A percentile compares a stretch with the other conserved stretches of the same genome.
phyloP scores from a whole-genome alignment of 2,329 filamentous ascomycete species.

The Escovopsis sp. region DNA sequence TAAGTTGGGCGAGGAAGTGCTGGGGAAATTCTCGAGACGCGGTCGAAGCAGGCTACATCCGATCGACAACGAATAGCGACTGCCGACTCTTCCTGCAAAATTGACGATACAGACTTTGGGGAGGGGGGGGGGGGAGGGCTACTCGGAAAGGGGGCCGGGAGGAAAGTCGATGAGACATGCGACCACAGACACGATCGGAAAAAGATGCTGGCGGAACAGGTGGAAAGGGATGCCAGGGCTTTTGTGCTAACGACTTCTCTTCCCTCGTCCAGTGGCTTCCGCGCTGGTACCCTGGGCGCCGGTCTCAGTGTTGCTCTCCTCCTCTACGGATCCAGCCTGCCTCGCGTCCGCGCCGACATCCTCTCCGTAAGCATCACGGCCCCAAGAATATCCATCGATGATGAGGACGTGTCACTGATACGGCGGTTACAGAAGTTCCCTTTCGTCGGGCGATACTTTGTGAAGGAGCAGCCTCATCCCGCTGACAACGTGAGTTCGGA shows the following conservation, averaged over 20 bases:
- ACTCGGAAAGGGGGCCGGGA: no score
- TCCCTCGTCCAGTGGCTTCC: conserved; percentile 28
- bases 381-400: background rate
- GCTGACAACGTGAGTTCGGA: conserved; percentile 44
- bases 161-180: background rate
- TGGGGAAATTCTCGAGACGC: no score
- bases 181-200: background rate
- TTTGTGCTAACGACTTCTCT: conserved; percentile 2
- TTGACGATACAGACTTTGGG: no score
- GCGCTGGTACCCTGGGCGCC: conserved; percentile 39
- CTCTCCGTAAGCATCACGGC: conserved; percentile 31
- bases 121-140: no score
- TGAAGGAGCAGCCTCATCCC: conserved; percentile 39
- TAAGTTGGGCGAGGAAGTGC: conserved; percentile 24
- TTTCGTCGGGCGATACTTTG: conserved; percentile 34
- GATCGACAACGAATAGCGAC: no score
- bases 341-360: conserved; percentile 43
- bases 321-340: conserved; percentile 47
- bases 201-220: background rate
- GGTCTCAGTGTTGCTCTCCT: conserved; percentile 43
- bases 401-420: background rate
- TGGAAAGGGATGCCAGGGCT: no score
- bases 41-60: no score
- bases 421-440: conserved; percentile 34
- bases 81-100: no score